Evolutionary conservation across 2,329 filamentous ascomycete species (phyloP).

Genomic region (Metarhizium anisopliae): DNA sequence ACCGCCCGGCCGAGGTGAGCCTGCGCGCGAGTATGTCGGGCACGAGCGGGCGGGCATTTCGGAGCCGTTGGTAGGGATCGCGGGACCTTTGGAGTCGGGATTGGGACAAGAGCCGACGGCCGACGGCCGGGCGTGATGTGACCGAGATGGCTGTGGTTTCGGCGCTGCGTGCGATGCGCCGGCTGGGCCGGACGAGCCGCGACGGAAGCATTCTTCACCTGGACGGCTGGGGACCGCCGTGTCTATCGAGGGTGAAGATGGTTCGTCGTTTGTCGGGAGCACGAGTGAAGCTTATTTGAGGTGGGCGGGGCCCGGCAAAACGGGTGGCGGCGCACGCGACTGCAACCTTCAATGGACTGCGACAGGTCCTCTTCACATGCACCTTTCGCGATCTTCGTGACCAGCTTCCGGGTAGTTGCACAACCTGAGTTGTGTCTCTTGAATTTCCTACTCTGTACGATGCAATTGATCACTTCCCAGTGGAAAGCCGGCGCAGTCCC

Average conservation of each 20-base stretch:
- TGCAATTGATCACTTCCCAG: too few relatives aligned
- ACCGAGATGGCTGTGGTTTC: background rate
- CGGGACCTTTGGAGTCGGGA: slow-evolving; percentile 1
- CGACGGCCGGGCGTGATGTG: background rate
- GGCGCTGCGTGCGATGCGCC: background rate
- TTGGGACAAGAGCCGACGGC: background rate
- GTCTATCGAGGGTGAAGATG: background rate
- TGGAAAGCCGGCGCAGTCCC: too few relatives aligned
- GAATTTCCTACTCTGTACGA: too few relatives aligned
- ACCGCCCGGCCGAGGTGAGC: slow-evolving; percentile 18
- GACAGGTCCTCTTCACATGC: too few relatives aligned
- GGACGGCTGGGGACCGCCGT: background rate
- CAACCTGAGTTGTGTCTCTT: too few relatives aligned
- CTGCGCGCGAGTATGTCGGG: slow-evolving; percentile 15
- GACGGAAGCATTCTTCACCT: background rate
- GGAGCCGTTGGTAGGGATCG: slow-evolving; percentile 17
- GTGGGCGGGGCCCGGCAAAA: too few relatives aligned
- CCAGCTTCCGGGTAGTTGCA: too few relatives aligned
- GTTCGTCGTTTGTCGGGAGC: background rate
- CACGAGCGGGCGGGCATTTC: slow-evolving; percentile 23
- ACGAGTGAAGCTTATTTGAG: too few relatives aligned
- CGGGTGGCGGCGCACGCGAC: too few relatives aligned
- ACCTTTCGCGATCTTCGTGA: too few relatives aligned
- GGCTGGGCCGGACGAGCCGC: background rate
- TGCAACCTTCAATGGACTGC: too few relatives aligned